These are phyloP conservation scores for Cutaneotrichosporon cyanovorans DNA, from an alignment of 1,284 basidiomycete species.

Conservation along the genomic window DNA sequence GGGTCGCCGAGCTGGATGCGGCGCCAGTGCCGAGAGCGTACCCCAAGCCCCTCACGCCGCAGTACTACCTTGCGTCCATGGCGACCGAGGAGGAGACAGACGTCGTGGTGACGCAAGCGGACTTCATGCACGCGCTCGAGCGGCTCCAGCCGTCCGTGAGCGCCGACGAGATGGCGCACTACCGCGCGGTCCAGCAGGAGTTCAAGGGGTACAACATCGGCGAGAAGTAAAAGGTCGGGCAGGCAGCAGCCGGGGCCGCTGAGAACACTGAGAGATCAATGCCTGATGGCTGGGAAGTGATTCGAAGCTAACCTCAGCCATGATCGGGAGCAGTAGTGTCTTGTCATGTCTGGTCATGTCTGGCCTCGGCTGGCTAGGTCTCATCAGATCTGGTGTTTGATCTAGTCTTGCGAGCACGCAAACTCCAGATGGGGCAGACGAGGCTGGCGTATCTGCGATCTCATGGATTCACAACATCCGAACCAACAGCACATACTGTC, in stretches of 20 bases:
- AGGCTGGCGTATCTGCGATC: too few relatives aligned
- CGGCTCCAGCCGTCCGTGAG: slow-evolving; percentile 83
- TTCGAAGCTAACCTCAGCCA: not conserved
- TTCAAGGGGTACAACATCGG: slow-evolving; percentile 49
- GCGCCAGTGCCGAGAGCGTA: slow-evolving; percentile 48
- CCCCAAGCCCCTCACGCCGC: slow-evolving; percentile 71
- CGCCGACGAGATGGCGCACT: slow-evolving; percentile 81
- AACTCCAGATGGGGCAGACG: too few relatives aligned
- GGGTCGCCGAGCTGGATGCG: slow-evolving; percentile 53
- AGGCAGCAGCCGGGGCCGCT: too few relatives aligned
- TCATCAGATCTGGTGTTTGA: too few relatives aligned
- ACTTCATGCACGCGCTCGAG: slow-evolving; percentile 69
- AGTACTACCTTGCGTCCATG: slow-evolving; percentile 86
- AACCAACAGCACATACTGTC: too few relatives aligned
- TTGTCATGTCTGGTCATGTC: too few relatives aligned
- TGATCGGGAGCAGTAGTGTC: too few relatives aligned
- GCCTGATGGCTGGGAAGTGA: too few relatives aligned
- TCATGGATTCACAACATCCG: too few relatives aligned
- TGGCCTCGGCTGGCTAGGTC: too few relatives aligned
- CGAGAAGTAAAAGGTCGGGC: not conserved
- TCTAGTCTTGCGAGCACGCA: too few relatives aligned
- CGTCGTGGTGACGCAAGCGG: slow-evolving; percentile 60
- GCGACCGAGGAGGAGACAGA: slow-evolving; percentile 65
- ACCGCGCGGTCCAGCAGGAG: slow-evolving; percentile 62
- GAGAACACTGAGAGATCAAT: too few relatives aligned